Evolutionary conservation across 2,329 filamentous ascomycete genomes (phyloP), one percentile per base, ranked within the genome.

Genomic region (Aspergillus sp.): DNA sequence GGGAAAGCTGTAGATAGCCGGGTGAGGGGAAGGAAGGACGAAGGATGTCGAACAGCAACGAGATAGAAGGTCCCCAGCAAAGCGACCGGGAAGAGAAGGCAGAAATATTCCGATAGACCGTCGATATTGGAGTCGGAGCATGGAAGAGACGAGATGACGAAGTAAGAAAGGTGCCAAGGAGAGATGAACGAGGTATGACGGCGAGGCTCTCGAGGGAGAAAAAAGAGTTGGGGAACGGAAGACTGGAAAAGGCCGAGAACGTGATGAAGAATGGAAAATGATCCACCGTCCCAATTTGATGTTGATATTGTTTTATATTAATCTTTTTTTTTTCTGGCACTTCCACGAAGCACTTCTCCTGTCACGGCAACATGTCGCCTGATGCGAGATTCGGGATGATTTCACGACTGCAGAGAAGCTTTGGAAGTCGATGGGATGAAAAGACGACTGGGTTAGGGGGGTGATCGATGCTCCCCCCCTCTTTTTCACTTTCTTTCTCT

Each of bases 131-230:
- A 39, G 61, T 60, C 16, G 1, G 14, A 14, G 36, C 6, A 12
- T 16, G 11, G 32, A 36, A 3, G 36, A n/a, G 36, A 36, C 2
- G 36, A n/a, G 36, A n/a, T 7, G 16, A 47, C 20, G 45, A 20
- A 47, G 18, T 47, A 20, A 65, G 61, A 63, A 66, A 29, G 50
- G 36, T 39, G 42, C 14, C 26, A 57, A 18, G 9, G 10, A 14
- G 46, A 29, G 49, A 32, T 39, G 42, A 39, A 46, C 47, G 46
- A 56, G 54, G 46, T 47, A 47, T 20, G 22, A 47, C 18, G 22
- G 20, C 7, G 18, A 47, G 18, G 26, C 26, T 29, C 26, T 29
- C 7, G 26, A 47, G 10, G 45, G 20, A 14, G 46, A 49, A 55
- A 45, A 47, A 47, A 47, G 45, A 47, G 14, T 11, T 22, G 18